Percentiles rank a stretch among this genome's conserved stretches.
Evolutionary conservation across 2,329 filamentous ascomycete genomes (phyloP).

Genomic region (Calycina herbarum): DNA sequence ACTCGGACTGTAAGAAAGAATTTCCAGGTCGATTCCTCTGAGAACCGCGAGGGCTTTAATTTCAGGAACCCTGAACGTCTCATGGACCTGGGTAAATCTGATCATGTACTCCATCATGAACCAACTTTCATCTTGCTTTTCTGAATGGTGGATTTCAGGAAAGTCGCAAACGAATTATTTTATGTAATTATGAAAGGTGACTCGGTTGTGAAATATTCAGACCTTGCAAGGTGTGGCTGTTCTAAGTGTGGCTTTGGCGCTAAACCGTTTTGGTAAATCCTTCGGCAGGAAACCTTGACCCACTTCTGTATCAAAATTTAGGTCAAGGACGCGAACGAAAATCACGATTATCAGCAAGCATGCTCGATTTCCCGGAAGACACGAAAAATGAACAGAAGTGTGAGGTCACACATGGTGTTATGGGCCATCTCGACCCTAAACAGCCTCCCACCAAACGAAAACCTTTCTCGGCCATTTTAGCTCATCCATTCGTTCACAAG

Average conservation of each 20-base stretch:
- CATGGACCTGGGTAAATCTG: conserved; percentile 84
- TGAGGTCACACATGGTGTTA: conserved; percentile 67
- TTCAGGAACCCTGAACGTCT: conserved; percentile 86
- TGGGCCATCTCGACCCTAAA: conserved; percentile 69
- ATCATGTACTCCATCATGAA: conserved; percentile 74
- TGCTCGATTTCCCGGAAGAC: conserved; percentile 45
- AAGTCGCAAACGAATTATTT: background rate
- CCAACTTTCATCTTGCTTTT: background rate
- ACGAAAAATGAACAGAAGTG: conserved; percentile 59
- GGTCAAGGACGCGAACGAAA: background rate
- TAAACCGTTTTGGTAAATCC: conserved; percentile 18
- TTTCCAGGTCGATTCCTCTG: conserved; percentile 64
- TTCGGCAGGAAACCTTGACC: background rate
- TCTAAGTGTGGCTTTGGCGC: conserved; percentile 8
- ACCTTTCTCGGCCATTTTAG: conserved; percentile 70
- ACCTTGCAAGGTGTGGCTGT: background rate
- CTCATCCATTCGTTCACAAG: conserved; percentile 68
- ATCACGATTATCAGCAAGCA: conserved; percentile 28
- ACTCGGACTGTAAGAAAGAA: conserved; percentile 72
- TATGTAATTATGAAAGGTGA: background rate
- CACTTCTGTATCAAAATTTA: conserved; percentile 11
- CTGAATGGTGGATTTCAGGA: background rate
- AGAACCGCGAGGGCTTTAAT: conserved; percentile 76
- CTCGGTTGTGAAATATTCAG: conserved; percentile 11
- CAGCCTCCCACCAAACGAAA: conserved; percentile 71